Conservation (phyloP, 371 early-diverging fungal species). For the Coemansia sp. region DNA sequence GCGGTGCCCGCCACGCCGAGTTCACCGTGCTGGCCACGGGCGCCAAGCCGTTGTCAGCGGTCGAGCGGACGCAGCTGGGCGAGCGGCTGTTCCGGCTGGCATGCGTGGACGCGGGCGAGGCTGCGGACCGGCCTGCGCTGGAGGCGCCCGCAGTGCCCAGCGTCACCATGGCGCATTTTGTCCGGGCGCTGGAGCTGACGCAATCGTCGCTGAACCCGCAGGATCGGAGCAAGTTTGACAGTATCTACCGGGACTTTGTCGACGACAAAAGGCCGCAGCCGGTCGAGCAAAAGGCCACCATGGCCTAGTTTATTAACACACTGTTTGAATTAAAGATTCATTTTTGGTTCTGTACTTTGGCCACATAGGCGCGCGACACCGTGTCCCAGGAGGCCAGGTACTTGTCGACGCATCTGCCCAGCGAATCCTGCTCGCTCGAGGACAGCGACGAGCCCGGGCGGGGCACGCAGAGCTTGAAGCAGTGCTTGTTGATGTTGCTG, state of each 20-base stretch:
- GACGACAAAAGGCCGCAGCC: slow-evolving; percentile 41
- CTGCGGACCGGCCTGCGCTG: not conserved
- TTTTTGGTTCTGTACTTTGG: not conserved
- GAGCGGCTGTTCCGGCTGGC: slow-evolving; percentile 22
- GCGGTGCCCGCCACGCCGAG: slow-evolving; percentile 14
- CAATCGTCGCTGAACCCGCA: slow-evolving; percentile 32
- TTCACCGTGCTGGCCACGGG: slow-evolving; percentile 10
- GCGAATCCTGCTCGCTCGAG: slow-evolving; percentile 68
- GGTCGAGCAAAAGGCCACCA: slow-evolving; percentile 44
- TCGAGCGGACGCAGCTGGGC: slow-evolving; percentile 26
- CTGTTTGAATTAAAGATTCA: not conserved
- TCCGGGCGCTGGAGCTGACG: slow-evolving; percentile 21
- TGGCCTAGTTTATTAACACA: slow-evolving; percentile 22
- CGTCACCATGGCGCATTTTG: slow-evolving; percentile 30
- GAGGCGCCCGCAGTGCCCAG: not conserved
- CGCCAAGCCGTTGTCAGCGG: slow-evolving; percentile 6
- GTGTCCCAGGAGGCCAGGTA: slow-evolving; percentile 88
- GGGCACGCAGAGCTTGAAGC: slow-evolving; percentile 78
- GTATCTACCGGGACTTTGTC: slow-evolving; percentile 45
- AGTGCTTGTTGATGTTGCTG: slow-evolving; percentile 82
- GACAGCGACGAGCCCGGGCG: slow-evolving; percentile 72
- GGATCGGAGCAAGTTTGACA: slow-evolving; percentile 25
- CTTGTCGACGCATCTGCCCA: slow-evolving; percentile 83
- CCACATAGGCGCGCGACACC: slow-evolving; percentile 74
- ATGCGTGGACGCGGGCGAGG: not conserved